Evolutionary conservation across 148 eudicot species (phyloP), one percentile per base, ranked within the genome.

Genomic region (Limonium bicolor): DNA sequence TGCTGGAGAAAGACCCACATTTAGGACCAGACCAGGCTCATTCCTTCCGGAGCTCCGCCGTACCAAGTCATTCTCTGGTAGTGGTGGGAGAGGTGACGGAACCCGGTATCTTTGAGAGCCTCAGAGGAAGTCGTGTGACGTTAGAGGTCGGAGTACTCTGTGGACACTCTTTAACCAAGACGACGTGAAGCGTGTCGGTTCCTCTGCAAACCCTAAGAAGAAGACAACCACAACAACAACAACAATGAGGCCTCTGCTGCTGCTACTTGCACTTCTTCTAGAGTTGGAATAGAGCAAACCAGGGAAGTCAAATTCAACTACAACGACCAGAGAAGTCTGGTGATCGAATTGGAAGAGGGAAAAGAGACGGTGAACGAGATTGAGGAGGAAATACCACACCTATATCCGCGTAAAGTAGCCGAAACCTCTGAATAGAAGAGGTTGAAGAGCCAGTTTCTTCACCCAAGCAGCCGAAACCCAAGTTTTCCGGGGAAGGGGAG

Each of bases 21-120:
- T 51, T 10, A 44, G 69, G 11, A 61, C 58, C 0, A 32, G 58
- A 12, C 31, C 60, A 4, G 41, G 67, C 20, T 62, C 86, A 0
- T 72, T 77, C 35, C 37, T 78, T 14, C 87, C 94, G 2, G 85
- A 78, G 65, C 69, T 88, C 3, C 65, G 94, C 0, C 74, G 97
- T 7, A 65, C 86, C 4, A 66, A 77, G 51, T 88, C 96, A 1
- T 83, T 88, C 28, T 88, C 96, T 5, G 81, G 86, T 11, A 58
- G 85, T 5, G 81, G 86, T 11, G 60, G 85, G 2, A 81, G 75
- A 22, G 68, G 71, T 53, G 80, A 71, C 7, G 77, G 69, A 2
- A n/a, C 15, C 53, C 12, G 46, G 54, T 10, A 51, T 18, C 1
- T 59, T 59, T 22, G 73, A n/a, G n/a, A 68, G 55, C 73, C 73